Evolutionary conservation across 2,329 filamentous ascomycete species (phyloP).

Genomic region (Cordyceps tenuipes): DNA sequence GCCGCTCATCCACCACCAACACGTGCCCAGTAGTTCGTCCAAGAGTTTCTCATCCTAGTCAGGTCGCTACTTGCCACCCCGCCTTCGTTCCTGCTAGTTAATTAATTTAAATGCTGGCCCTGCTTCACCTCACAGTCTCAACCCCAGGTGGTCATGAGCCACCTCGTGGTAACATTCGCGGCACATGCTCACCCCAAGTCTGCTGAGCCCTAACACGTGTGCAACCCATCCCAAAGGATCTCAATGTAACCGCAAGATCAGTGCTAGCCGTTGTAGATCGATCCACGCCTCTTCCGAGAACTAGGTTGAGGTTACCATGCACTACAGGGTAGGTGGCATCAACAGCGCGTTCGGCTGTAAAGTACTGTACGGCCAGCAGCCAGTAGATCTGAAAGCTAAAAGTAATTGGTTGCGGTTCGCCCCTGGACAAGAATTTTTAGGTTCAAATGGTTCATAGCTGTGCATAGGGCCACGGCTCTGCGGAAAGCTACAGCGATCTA

Average conservation of each 20-base stretch:
- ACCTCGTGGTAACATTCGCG: not conserved
- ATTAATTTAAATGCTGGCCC: too few species aligned
- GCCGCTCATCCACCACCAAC: not conserved
- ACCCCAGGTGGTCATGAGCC: not conserved
- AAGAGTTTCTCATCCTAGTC: not conserved
- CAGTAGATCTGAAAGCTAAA: not conserved
- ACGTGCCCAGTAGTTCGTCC: not conserved
- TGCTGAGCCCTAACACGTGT: constrained; percentile 6
- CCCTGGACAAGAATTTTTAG: too few species aligned
- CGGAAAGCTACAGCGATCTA: too few species aligned
- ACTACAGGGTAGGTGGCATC: not conserved
- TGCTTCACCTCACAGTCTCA: not conserved
- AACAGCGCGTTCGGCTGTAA: not conserved
- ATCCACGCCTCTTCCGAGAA: not conserved
- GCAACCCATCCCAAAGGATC: not conserved
- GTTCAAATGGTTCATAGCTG: too few species aligned
- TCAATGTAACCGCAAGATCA: not conserved
- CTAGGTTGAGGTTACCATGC: not conserved
- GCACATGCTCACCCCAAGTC: not conserved
- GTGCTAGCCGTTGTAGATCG: not conserved
- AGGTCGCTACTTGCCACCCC: not conserved
- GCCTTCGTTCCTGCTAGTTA: not conserved
- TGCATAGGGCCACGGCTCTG: too few species aligned
- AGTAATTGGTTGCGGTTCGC: too few species aligned
- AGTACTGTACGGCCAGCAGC: not conserved